Conservation (phyloP, 106 monocot species). For the Posidonia australis region DNA sequence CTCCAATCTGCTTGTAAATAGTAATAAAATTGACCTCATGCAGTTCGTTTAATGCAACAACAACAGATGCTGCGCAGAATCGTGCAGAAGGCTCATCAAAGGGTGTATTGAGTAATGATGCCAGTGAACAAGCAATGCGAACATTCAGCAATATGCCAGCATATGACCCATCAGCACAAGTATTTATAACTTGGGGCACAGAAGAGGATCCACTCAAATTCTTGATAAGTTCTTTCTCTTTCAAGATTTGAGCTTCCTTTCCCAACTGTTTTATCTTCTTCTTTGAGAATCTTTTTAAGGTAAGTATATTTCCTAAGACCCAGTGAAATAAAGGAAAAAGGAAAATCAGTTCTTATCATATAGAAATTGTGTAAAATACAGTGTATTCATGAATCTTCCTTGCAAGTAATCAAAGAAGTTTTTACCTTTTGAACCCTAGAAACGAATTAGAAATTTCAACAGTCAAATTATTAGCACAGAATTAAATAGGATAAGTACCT, state of each 20-base stretch:
- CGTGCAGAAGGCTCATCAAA: conserved; percentile 60
- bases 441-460: background rate
- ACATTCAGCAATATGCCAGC: conserved; percentile 67
- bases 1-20: background rate
- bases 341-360: background rate
- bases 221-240: conserved; percentile 65
- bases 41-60: conserved; percentile 62
- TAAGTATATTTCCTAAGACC: conserved; percentile 46
- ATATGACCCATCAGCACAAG: conserved; percentile 62
- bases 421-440: background rate
- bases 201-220: conserved; percentile 38
- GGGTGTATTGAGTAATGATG: conserved; percentile 57
- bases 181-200: conserved; percentile 62
- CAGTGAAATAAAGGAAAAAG: background rate
- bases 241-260: conserved; percentile 65
- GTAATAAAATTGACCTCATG: conserved; percentile 43
- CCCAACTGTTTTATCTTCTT: conserved; percentile 64
- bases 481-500: conserved; percentile 21
- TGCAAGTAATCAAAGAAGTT: no score
- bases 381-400: no score
- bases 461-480: background rate
- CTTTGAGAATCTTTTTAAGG: conserved; percentile 73
- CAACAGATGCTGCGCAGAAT: conserved; percentile 71
- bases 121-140: conserved; percentile 54
- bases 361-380: background rate